Evolutionary conservation across 192 early-diverging fungal species (phyloP).

Genomic region (Dissophora globulifera): DNA sequence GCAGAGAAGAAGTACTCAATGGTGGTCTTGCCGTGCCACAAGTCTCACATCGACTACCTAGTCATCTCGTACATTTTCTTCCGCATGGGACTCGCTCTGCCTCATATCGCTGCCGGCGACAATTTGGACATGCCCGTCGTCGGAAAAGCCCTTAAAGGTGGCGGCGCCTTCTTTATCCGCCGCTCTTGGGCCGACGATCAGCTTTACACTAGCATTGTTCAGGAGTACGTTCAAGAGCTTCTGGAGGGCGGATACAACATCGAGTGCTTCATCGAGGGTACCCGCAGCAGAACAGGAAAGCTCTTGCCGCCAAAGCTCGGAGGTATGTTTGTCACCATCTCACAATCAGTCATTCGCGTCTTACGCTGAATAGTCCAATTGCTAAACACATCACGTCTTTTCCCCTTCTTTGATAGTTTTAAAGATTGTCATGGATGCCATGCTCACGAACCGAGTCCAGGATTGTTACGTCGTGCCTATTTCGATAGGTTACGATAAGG

Average conservation of each 20-base stretch:
- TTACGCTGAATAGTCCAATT: neutral
- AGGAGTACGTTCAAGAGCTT: slow-evolving; percentile 79
- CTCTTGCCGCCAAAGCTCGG: slow-evolving; percentile 84
- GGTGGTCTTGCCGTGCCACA: slow-evolving; percentile 84
- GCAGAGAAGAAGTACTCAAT: slow-evolving; percentile 76
- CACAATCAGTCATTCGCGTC: neutral
- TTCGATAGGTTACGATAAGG: slow-evolving; percentile 87
- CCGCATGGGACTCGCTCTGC: slow-evolving; percentile 79
- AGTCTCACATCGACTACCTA: slow-evolving; percentile 89
- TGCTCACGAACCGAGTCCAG: slow-evolving; percentile 65
- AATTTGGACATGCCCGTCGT: slow-evolving; percentile 85
- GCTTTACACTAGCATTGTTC: slow-evolving; percentile 76
- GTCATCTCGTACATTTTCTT: slow-evolving; percentile 85
- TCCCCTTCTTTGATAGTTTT: too few species aligned
- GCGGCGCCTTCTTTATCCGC: slow-evolving; percentile 85
- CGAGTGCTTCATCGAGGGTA: slow-evolving; percentile 88
- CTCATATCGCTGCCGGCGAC: slow-evolving; percentile 87
- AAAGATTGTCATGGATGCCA: slow-evolving; percentile 83
- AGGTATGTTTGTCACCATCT: slow-evolving; percentile 18
- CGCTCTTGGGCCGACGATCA: slow-evolving; percentile 81
- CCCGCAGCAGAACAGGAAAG: slow-evolving; percentile 83
- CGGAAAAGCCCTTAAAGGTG: slow-evolving; percentile 69
- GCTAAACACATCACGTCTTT: too few species aligned
- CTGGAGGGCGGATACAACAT: slow-evolving; percentile 80
- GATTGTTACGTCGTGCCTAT: slow-evolving; percentile 85